phyloP scores from a whole-genome alignment of 495 filamentous ascomycete species.

The Podospora bellae-mahoneyi region DNA sequence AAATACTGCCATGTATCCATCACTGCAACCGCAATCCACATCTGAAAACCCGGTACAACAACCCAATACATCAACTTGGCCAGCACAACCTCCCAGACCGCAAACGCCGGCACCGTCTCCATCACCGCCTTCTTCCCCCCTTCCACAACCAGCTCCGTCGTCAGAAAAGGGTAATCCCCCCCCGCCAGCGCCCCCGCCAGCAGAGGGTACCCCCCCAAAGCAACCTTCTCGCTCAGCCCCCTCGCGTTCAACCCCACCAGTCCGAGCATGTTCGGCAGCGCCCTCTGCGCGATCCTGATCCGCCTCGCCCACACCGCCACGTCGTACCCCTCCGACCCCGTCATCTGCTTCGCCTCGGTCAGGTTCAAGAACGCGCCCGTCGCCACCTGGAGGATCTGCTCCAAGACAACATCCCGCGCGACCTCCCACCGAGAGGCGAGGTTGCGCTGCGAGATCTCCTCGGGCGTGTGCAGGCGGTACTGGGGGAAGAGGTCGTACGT shows the following conservation, averaged over 20 bases:
- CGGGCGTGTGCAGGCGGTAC: constrained; percentile 89
- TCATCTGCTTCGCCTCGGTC: constrained; percentile 61
- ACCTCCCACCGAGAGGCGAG: constrained; percentile 79
- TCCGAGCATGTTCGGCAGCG: constrained; percentile 57
- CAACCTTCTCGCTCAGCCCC: constrained; percentile 53
- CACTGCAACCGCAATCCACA: constrained; percentile 64
- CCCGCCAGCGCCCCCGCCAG: constrained; percentile 68
- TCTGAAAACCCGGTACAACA: constrained; percentile 70
- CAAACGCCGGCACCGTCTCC: constrained; percentile 49
- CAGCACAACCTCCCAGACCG: constrained; percentile 70
- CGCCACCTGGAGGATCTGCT: constrained; percentile 81
- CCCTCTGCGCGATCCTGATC: constrained; percentile 66
- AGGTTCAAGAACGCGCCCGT: constrained; percentile 58
- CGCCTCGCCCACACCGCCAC: constrained; percentile 76
- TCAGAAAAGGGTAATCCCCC: constrained; percentile 64
- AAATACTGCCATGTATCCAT: constrained; percentile 98
- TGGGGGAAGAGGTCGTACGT: constrained; percentile 74
- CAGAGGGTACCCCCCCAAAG: constrained; percentile 51
- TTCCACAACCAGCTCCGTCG: constrained; percentile 42
- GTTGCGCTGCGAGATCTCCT: constrained; percentile 81
- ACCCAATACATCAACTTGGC: constrained; percentile 77
- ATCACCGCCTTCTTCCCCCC: constrained; percentile 27
- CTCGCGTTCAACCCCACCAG: constrained; percentile 56
- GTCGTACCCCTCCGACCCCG: constrained; percentile 76
- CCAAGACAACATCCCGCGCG: constrained; percentile 78